Percentiles rank a stretch among this genome's conserved stretches.
Conservation (phyloP, 164 flowering plant genomes). For the Nelumbo lutea region DNA sequence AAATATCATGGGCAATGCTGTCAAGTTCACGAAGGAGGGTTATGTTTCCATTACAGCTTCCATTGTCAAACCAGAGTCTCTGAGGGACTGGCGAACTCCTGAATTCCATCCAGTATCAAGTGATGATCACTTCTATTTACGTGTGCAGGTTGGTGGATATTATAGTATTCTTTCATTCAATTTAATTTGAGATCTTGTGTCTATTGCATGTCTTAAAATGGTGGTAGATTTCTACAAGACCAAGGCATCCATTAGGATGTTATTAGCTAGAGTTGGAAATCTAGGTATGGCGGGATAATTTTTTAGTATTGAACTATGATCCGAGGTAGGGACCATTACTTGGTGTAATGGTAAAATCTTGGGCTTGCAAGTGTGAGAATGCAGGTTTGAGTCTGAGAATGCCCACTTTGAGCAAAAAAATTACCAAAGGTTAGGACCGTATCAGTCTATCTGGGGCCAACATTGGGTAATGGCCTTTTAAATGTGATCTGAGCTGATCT, state of each 20-base stretch:
- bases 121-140: constrained; percentile 51
- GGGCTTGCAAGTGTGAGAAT: too few relatives aligned
- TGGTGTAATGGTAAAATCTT: too few relatives aligned
- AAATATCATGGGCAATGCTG: constrained; percentile 65
- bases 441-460: too few relatives aligned
- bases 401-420: too few relatives aligned
- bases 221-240: too few relatives aligned
- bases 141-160: constrained; percentile 50
- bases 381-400: too few relatives aligned
- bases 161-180: constrained; percentile 2
- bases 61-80: constrained; percentile 48
- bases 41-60: constrained; percentile 45
- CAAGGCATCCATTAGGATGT: neutral
- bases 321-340: too few relatives aligned
- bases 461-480: neutral
- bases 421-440: too few relatives aligned
- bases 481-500: neutral
- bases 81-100: constrained; percentile 45
- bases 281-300: neutral
- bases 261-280: neutral
- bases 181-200: neutral
- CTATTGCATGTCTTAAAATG: too few relatives aligned
- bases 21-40: constrained; percentile 72
- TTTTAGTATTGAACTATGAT: neutral
- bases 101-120: constrained; percentile 41